Conservation (phyloP, 805 yeast species). For the Brettanomyces sp. region DNA sequence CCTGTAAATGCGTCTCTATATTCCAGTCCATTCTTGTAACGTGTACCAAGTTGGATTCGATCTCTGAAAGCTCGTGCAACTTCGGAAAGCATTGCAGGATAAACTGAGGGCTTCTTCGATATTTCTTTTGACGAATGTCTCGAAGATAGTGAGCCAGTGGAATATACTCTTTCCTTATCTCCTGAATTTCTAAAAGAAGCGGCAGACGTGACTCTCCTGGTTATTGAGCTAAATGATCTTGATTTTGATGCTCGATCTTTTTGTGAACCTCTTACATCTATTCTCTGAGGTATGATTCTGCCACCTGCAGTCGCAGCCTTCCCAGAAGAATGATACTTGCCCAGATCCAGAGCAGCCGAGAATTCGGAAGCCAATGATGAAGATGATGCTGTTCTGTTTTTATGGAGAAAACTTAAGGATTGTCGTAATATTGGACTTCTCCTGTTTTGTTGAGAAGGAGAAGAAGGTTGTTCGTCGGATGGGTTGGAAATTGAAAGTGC, state of each 20-base stretch:
- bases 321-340: conserved; percentile 25
- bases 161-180: conserved; percentile 20
- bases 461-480: background rate
- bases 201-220: conserved; percentile 29
- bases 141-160: conserved; percentile 24
- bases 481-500: background rate
- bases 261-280: conserved; percentile 22
- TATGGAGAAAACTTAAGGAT: conserved; percentile 27
- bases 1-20: conserved; percentile 94
- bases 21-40: conserved; percentile 82
- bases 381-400: conserved; percentile 18
- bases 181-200: conserved; percentile 22
- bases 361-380: conserved; percentile 14
- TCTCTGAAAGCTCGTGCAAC: conserved; percentile 77
- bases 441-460: conserved; percentile 1
- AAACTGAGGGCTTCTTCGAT: conserved; percentile 56
- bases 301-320: conserved; percentile 33
- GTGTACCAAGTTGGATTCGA: conserved; percentile 59
- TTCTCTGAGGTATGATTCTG: conserved; percentile 37
- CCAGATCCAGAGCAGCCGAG: conserved; percentile 11
- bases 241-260: conserved; percentile 31
- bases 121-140: conserved; percentile 41
- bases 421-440: conserved; percentile 31
- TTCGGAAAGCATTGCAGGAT: conserved; percentile 81
- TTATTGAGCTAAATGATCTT: conserved; percentile 35